phyloP scores from a whole-genome alignment of 2,329 filamentous ascomycete species.

The Talaromyces atroroseus region DNA sequence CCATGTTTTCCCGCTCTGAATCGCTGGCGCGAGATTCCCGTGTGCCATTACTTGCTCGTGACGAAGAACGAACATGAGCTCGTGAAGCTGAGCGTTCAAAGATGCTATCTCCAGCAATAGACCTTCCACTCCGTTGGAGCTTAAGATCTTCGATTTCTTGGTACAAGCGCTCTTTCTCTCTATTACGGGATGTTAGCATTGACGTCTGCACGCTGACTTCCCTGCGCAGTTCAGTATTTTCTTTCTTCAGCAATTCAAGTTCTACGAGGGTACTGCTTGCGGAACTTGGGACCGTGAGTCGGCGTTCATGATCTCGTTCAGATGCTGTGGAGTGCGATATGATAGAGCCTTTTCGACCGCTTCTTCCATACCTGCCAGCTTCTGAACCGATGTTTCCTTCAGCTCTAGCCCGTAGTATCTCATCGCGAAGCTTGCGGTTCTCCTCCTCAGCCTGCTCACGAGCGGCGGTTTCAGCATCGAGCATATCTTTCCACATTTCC shows the following conservation, averaged over 20 bases:
- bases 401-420: conserved; percentile 64
- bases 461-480: conserved; percentile 84
- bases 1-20: conserved; percentile 75
- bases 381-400: conserved; percentile 29
- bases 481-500: conserved; percentile 91
- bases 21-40: conserved; percentile 64
- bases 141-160: conserved; percentile 97
- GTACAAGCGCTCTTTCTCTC: conserved; percentile 89
- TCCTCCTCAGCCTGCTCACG: conserved; percentile 89
- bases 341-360: conserved; percentile 31
- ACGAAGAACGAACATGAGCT: conserved; percentile 67
- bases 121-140: conserved; percentile 62
- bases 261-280: conserved; percentile 72
- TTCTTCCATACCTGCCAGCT: conserved; percentile 27
- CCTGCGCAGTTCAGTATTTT: conserved; percentile 85
- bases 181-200: conserved; percentile 92
- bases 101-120: conserved; percentile 74
- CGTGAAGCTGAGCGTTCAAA: conserved; percentile 91
- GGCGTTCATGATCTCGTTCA: conserved; percentile 26
- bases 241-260: conserved; percentile 74
- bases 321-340: conserved; percentile 34
- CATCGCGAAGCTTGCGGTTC: conserved; percentile 74
- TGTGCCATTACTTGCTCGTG: conserved; percentile 65
- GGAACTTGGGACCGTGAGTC: conserved; percentile 49
- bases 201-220: conserved; percentile 94